Evolutionary conservation across 2,329 filamentous ascomycete species (phyloP).

Genomic region (Thielaviopsis populi): DNA sequence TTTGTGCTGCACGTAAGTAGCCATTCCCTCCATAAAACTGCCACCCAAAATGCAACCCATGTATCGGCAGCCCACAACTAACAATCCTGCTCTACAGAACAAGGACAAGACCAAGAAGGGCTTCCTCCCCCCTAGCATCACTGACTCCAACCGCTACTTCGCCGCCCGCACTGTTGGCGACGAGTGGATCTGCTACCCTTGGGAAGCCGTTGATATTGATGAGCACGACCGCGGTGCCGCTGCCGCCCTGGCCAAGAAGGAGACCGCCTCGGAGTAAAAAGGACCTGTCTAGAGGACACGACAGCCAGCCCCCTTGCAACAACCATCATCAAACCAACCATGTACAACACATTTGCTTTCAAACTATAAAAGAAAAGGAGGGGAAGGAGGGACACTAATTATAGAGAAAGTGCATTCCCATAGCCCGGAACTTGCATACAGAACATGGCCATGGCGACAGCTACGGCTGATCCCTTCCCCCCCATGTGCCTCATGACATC

Average conservation of each 20-base stretch:
- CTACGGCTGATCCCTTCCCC: neutral
- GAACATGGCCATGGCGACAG: neutral
- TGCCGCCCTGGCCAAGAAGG: slow-evolving; percentile 25
- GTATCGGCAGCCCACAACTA: neutral
- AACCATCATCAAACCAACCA: neutral
- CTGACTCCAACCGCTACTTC: slow-evolving; percentile 56
- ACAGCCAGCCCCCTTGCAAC: neutral
- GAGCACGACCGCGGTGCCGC: slow-evolving; percentile 66
- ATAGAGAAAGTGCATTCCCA: neutral
- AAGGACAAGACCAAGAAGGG: slow-evolving; percentile 98
- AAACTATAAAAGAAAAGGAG: neutral
- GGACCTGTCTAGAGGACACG: neutral
- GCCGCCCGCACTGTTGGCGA: slow-evolving; percentile 83
- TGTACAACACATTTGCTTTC: neutral
- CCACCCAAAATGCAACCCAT: neutral
- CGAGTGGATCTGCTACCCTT: slow-evolving; percentile 97
- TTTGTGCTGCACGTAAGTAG: slow-evolving; percentile 79
- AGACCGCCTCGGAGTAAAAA: neutral
- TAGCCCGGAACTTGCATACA: neutral
- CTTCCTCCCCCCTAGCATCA: slow-evolving; percentile 60
- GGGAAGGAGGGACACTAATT: neutral
- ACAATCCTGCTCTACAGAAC: slow-evolving; percentile 43
- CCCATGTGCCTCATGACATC: neutral
- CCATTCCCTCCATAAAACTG: slow-evolving; percentile 15
- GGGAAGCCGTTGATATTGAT: slow-evolving; percentile 90